phyloP scores from a whole-genome alignment of 441 rosid species.

The Populus hybrid region DNA sequence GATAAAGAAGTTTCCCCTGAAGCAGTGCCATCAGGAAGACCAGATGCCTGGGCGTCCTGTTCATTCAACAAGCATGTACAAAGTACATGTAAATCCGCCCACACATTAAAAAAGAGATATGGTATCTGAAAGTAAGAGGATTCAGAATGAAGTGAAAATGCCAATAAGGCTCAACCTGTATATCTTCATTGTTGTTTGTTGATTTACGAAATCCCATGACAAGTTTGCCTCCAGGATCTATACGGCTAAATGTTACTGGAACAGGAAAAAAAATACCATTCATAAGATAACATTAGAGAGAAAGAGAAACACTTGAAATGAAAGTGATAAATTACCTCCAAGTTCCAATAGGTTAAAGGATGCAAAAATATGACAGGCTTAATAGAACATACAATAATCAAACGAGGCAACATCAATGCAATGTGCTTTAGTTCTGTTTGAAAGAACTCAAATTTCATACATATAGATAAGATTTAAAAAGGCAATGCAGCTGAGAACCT shows the following conservation, averaged over 20 bases:
- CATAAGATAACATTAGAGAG: constrained; percentile 6
- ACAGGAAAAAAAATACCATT: constrained; percentile 8
- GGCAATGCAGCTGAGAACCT: not conserved
- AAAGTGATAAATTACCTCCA: constrained; percentile 1
- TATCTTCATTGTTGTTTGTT: constrained; percentile 39
- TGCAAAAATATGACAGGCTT: not conserved
- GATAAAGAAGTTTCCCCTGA: constrained; percentile 52
- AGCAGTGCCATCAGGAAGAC: constrained; percentile 41
- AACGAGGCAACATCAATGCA: not conserved
- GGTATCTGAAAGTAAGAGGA: constrained; percentile 6
- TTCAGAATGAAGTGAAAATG: constrained; percentile 13
- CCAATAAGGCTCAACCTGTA: constrained; percentile 44
- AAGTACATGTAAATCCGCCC: constrained; percentile 1
- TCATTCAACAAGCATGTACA: constrained; percentile 17
- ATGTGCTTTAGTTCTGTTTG: not conserved
- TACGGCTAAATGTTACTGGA: constrained; percentile 83
- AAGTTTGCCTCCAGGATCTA: constrained; percentile 84
- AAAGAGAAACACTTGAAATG: constrained; percentile 14
- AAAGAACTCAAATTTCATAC: not conserved
- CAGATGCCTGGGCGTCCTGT: constrained; percentile 52
- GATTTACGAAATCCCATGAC: constrained; percentile 85
- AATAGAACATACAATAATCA: not conserved
- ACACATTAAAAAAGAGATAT: constrained; percentile 1
- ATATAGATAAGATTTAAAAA: not conserved
- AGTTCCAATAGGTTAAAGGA: not conserved